phyloP scores from a whole-genome alignment of 257 asterid genomes.

The Solanum corneliomulleri region DNA sequence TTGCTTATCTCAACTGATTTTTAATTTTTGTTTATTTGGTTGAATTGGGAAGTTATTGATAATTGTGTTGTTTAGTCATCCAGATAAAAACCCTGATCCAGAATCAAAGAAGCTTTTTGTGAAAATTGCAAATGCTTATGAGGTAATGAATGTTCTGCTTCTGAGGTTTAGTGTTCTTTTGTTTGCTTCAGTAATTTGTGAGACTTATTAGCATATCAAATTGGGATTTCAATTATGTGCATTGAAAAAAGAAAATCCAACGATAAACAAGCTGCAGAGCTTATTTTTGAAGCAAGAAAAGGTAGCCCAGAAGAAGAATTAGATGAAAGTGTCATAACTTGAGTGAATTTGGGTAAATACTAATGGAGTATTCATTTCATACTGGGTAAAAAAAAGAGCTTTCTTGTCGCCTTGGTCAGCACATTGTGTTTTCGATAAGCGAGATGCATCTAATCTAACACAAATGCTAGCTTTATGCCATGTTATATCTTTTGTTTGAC shows the following conservation, averaged over 20 bases:
- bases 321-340: background rate
- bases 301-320: background rate
- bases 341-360: background rate
- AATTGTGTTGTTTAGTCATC: conserved; percentile 41
- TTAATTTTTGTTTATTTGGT: background rate
- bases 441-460: background rate
- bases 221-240: background rate
- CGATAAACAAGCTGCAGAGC: background rate
- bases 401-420: background rate
- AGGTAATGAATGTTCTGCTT: conserved; percentile 31
- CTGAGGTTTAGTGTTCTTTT: background rate
- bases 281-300: background rate
- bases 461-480: background rate
- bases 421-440: background rate
- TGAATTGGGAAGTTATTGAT: background rate
- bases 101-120: conserved; percentile 74
- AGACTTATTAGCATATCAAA: background rate
- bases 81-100: conserved; percentile 90
- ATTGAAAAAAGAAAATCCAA: background rate
- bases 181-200: background rate
- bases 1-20: background rate
- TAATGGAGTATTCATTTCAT: background rate
- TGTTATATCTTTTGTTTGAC: background rate
- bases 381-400: background rate
- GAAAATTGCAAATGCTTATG: conserved; percentile 87